Percentiles rank a stretch among this genome's conserved stretches.
phyloP scores from a whole-genome alignment of 2,329 filamentous ascomycete species.

The Ceratocystis albifundus region DNA sequence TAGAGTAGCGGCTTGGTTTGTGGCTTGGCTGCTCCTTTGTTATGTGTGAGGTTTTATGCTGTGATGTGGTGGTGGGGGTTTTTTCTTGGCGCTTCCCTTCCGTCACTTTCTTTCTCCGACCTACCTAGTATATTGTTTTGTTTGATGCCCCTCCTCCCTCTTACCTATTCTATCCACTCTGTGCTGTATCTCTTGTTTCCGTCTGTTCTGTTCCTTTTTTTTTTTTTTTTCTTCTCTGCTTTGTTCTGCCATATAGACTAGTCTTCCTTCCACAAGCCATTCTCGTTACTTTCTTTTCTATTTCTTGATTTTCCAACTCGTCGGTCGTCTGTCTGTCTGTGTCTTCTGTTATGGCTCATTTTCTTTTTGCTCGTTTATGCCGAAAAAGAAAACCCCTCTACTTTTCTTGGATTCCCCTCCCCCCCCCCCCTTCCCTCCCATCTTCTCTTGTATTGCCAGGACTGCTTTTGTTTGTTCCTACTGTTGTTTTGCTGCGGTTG shows the following conservation, averaged over 20 bases:
- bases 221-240: not conserved
- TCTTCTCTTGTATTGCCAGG: no score
- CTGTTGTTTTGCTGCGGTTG: no score
- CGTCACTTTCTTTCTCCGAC: constrained; percentile 15
- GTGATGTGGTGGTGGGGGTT: not conserved
- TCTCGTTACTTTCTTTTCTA: not conserved
- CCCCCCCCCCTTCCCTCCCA: no score
- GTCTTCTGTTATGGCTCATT: not conserved
- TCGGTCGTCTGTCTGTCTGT: not conserved
- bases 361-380: not conserved
- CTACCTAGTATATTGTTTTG: constrained; percentile 9
- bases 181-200: no score
- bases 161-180: no score
- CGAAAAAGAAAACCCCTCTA: not conserved
- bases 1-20: constrained; percentile 34
- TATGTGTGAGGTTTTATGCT: not conserved
- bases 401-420: not conserved
- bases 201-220: not conserved
- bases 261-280: constrained; percentile 1
- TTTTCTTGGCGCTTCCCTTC: not conserved
- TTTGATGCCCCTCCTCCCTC: no score
- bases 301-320: not conserved
- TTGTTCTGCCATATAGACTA: not conserved
- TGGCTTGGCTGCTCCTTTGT: not conserved
- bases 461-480: no score